Base-by-base conservation (phyloP, 2,329 filamentous ascomycete genomes). In the Talaromyces rugulosus region DNA sequence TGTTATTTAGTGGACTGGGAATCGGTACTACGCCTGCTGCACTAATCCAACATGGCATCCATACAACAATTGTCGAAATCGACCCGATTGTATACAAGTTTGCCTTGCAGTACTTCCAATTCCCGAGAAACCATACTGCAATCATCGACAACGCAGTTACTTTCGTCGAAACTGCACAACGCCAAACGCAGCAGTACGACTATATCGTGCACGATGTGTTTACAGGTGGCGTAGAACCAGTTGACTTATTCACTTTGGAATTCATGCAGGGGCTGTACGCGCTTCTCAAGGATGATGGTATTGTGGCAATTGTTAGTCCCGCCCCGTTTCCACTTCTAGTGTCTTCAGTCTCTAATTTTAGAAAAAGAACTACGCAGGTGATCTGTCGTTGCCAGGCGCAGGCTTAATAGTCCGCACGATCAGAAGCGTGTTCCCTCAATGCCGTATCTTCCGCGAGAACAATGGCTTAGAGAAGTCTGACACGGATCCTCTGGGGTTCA, bases 141-240 rank as follows among this genome's bases (percentile, higher is more conserved):
- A 85, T 91, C 59, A 88, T 98, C 65, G 85, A 88, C 57, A 92
- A 99, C 69, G 95, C 95, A 0, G 86, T 92, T 2, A 77, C 79
- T n/a, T 96, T 84, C 71, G 83, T 88, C 7, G 68, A 79, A 12
- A 71, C 75, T 11, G 77, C 74, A 83, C 86, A 18, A 75, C 80
- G 53, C 70, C 77, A 58, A 71, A 82, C 55, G 79, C 79, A 60
- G 70, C 78, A 61, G 73, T 99, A 89, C 74, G 89, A 97, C 78
- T 98, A 96, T 79, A 95, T 99, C 71, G 84, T 99, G 59, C 95
- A 99, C 74, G 95, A 99, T 68, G 95, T 99, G 28, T 99, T 99
- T 74, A 99, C 95, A 0, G 95, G 95, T 28, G 95, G 95, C 58
- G 93, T 92, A 0, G 95, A 98, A 74, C 95, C 95, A 0, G 86